Conservation (phyloP, 495 filamentous ascomycete genomes). For the Aspergillus nanangensis region DNA sequence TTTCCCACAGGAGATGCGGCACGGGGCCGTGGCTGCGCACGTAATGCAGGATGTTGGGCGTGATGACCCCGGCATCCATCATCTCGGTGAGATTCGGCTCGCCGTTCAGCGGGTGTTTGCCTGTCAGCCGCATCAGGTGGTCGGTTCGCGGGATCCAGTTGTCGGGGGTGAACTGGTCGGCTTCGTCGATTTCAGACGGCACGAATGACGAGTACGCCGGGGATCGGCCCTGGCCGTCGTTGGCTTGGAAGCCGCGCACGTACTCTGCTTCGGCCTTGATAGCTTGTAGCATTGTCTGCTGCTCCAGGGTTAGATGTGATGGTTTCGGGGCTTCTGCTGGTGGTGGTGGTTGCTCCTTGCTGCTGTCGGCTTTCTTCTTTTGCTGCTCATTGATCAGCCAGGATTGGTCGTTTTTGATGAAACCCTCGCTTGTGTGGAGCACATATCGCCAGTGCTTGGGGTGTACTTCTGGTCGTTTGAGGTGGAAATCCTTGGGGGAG, state of each 20-base stretch:
- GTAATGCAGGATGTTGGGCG: constrained; percentile 53
- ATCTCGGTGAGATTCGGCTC: constrained; percentile 18
- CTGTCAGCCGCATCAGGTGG: constrained; percentile 27
- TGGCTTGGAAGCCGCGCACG: constrained; percentile 13
- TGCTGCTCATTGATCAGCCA: constrained; percentile 13
- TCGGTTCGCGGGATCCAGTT: constrained; percentile 29
- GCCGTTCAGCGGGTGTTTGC: constrained; percentile 30
- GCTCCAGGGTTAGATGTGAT: constrained; percentile 15
- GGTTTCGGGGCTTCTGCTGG: not conserved
- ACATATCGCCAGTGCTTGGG: constrained; percentile 15
- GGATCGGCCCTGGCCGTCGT: constrained; percentile 22
- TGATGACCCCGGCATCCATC: constrained; percentile 35
- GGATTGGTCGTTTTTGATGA: constrained; percentile 13
- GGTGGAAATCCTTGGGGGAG: constrained; percentile 12
- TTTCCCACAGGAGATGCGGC: constrained; percentile 41
- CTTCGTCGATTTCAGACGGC: constrained; percentile 20
- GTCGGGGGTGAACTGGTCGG: constrained; percentile 28
- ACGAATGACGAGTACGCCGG: constrained; percentile 4
- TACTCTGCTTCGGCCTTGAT: constrained; percentile 21
- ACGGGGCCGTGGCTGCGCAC: constrained; percentile 63
- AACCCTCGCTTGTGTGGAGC: constrained; percentile 14
- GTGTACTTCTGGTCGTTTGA: constrained; percentile 11
- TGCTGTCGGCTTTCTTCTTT: not conserved
- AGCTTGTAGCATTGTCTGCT: constrained; percentile 18
- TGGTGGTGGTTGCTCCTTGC: not conserved